Base-by-base conservation (phyloP, 805 yeast genomes). In the Babjeviella inositovora region DNA sequence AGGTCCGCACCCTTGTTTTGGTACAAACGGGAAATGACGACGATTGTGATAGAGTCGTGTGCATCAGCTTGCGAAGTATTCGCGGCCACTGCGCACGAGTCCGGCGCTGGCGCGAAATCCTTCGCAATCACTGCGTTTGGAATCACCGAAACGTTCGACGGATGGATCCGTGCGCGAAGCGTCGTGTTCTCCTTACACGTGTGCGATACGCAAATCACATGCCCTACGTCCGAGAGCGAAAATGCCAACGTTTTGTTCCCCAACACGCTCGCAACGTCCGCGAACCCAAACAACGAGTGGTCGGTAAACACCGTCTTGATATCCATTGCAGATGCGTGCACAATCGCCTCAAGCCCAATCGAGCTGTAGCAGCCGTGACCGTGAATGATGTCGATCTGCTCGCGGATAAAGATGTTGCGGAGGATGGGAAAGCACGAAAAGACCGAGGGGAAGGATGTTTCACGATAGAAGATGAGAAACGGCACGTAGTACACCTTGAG, bases 1-100 rank as follows among this genome's bases (percentile, higher is more conserved):
- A 90, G 53, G 39, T 85, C 98, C 0, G 93, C 90, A 17, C 99
- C 99, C 42, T 90, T 90, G 44, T 90, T 90, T n/a, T 92, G 92
- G 41, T 79, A 90, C 12, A 90, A 53, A 33, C 99, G 56, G 6
- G 95, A 79, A 13, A 92, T 87, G 11, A 82, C 87, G 14, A 90
- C 93, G 10, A 90, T 74, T 1, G 93, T 82, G 17, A 90, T 73
- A 13, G 47, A 47, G 4, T 50, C 45, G 11, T 47, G 5, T 11
- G 22, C 15, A 11, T 19, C 24, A 18, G 24, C 25, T 22, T 17
- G 32, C n/a, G n/a, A n/a, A n/a, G n/a, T 17, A 20, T 27, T 19
- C 18, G 30, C 6, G 23, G 21, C 24, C 3, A 12, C 19, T 12
- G 22, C 14, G 32, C 22, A 9, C 13, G 38, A 22, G 23, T 33